Evolutionary conservation across 2,329 filamentous ascomycete species (phyloP).

Genomic region (Phyllosticta citrichinensis): DNA sequence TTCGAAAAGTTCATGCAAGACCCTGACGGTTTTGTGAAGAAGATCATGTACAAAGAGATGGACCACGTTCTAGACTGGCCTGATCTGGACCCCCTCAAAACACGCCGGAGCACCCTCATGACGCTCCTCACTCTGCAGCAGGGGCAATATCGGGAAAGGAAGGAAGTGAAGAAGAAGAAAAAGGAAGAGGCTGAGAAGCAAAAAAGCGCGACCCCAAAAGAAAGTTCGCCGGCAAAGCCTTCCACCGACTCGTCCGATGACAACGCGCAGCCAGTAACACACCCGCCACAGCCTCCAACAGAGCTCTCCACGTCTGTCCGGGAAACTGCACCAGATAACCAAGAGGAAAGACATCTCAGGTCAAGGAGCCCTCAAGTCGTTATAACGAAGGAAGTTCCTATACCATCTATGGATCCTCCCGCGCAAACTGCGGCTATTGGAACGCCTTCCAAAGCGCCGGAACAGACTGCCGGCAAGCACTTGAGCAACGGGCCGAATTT

Average conservation of each 20-base stretch:
- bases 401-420: too few relatives aligned
- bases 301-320: neutral
- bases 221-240: neutral
- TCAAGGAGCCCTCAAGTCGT: neutral
- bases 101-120: conserved; percentile 56
- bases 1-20: conserved; percentile 69
- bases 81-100: conserved; percentile 42
- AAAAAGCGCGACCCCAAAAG: neutral
- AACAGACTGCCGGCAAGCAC: neutral
- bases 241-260: neutral
- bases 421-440: neutral
- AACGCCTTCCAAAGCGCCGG: neutral
- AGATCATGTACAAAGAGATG: conserved; percentile 57
- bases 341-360: neutral
- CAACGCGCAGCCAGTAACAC: neutral
- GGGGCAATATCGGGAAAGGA: conserved; percentile 40
- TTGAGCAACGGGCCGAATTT: too few relatives aligned
- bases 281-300: neutral
- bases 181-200: neutral
- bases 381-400: neutral
- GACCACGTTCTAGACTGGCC: conserved; percentile 45
- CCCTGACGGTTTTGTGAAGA: conserved; percentile 59
- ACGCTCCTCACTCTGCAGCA: conserved; percentile 54
- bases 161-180: conserved; percentile 27
- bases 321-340: neutral